A percentile compares a stretch with the other conserved stretches of the same genome.
phyloP scores from a whole-genome alignment of 2,329 filamentous ascomycete species.

The Bipolaris bicolor region DNA sequence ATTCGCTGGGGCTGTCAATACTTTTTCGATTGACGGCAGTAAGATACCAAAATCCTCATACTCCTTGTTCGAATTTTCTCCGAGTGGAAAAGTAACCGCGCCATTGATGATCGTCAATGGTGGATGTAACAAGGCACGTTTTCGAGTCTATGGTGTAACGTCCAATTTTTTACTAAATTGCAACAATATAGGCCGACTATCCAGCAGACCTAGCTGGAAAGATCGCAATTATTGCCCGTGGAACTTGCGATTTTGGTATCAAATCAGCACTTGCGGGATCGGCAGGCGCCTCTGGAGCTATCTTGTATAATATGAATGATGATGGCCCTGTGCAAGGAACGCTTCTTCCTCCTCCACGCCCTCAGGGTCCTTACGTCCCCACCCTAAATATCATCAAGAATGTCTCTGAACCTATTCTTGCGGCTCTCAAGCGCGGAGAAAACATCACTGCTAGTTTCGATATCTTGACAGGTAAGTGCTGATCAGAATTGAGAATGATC shows the following conservation, averaged over 20 bases:
- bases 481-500: too few species aligned
- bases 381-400: conserved; percentile 69
- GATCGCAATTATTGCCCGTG: conserved; percentile 74
- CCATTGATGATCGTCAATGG: not conserved
- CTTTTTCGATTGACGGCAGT: not conserved
- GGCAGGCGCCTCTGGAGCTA: conserved; percentile 72
- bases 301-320: conserved; percentile 74
- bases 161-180: not conserved
- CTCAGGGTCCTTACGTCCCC: conserved; percentile 63
- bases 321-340: conserved; percentile 65
- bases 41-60: not conserved
- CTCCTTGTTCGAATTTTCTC: not conserved
- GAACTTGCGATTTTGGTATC: conserved; percentile 71
- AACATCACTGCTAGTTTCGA: not conserved
- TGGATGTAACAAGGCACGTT: not conserved
- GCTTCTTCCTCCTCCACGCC: conserved; percentile 65
- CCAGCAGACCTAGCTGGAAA: conserved; percentile 63
- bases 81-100: not conserved
- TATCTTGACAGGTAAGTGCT: conserved; percentile 12
- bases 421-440: not conserved
- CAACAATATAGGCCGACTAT: conserved; percentile 58
- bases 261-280: conserved; percentile 73
- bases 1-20: not conserved
- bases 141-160: conserved; percentile 8
- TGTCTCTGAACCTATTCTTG: not conserved